Conservation (phyloP, 2,329 filamentous ascomycete species). For the Penicillium sp. region DNA sequence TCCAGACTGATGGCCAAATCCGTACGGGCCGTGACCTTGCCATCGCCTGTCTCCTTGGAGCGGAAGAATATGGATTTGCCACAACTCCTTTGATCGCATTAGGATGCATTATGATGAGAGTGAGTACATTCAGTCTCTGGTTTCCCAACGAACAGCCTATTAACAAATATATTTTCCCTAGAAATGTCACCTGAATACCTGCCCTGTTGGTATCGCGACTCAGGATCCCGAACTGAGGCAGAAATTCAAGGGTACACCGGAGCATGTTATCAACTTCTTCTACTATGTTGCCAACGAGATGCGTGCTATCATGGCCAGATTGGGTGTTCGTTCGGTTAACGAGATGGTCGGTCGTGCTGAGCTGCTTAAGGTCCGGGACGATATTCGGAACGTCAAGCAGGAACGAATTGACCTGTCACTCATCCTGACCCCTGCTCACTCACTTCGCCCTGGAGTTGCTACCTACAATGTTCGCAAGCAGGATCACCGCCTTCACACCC, state of each 20-base stretch:
- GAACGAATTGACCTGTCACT: constrained; percentile 90
- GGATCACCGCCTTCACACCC: constrained; percentile 88
- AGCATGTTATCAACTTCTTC: constrained; percentile 98
- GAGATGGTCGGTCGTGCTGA: constrained; percentile 97
- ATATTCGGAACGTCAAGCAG: constrained; percentile 83
- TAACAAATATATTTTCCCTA: not conserved
- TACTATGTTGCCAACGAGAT: constrained; percentile 97
- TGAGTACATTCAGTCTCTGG: not conserved
- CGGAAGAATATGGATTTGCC: constrained; percentile 97
- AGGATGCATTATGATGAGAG: constrained; percentile 91
- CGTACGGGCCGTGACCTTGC: constrained; percentile 91
- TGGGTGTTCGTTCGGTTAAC: constrained; percentile 92
- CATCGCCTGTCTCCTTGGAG: constrained; percentile 89
- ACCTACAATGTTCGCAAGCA: constrained; percentile 98
- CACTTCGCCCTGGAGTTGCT: constrained; percentile 86
- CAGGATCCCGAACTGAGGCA: constrained; percentile 91
- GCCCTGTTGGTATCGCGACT: constrained; percentile 91
- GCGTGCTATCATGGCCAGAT: constrained; percentile 92
- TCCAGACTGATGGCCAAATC: constrained; percentile 94
- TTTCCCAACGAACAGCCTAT: not conserved
- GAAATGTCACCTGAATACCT: constrained; percentile 62
- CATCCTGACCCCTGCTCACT: constrained; percentile 93
- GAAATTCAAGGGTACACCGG: constrained; percentile 90
- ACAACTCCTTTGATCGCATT: constrained; percentile 93
- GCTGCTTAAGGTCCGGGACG: constrained; percentile 79